Base-by-base conservation (phyloP, 2,329 filamentous ascomycete genomes). In the Exophiala sp. region DNA sequence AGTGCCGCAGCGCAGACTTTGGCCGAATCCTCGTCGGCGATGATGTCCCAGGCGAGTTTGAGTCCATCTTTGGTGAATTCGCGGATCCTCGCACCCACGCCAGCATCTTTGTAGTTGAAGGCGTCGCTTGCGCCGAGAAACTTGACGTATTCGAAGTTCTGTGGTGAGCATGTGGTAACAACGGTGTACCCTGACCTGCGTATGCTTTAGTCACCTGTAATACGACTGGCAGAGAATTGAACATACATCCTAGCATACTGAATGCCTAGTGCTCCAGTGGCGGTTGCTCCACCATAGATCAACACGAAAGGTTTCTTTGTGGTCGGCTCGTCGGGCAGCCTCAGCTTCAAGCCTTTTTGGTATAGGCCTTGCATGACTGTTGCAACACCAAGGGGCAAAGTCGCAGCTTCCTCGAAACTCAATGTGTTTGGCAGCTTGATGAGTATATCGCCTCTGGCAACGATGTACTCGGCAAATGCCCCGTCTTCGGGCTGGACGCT, bases 61-160 rank as follows among this genome's bases (percentile, higher is more conserved):
- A 75, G 64, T 0, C 62, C 46, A 39, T 79, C 70, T 16, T 72
- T 62, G 1, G 68, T 70, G 5, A 57, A 59, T 7, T 62, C 35
- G n/a, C 64, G 63, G 34, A 72, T 70, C 2, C 67, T 62, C 5
- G 62, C 52, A 1, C 58, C 66, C 11, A 65, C 64, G 3, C 59
- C 62, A 3, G 64, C 49, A 1, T 68, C 66, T n/a, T 42, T 78
- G 62, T 79, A 78, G 57, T 79, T 75, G 40, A 77, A 75, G 0
- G 72, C 72, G 1, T 68, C 58, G 4, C 59, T 65, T 1, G 75
- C 75, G 0, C 78, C 78, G 0, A 79, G 70, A 9, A 58, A 57
- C 58, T 71, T 73, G 10, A 75, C 62, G 47, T 70, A 70, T 0
- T 71, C 71, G n/a, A 74, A 72, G 62, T 80, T 79, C 33, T 65